Evolutionary conservation across 2,329 filamentous ascomycete species (phyloP), one percentile per base, ranked within the genome.

Genomic region (Teratosphaeriaceae sp.): DNA sequence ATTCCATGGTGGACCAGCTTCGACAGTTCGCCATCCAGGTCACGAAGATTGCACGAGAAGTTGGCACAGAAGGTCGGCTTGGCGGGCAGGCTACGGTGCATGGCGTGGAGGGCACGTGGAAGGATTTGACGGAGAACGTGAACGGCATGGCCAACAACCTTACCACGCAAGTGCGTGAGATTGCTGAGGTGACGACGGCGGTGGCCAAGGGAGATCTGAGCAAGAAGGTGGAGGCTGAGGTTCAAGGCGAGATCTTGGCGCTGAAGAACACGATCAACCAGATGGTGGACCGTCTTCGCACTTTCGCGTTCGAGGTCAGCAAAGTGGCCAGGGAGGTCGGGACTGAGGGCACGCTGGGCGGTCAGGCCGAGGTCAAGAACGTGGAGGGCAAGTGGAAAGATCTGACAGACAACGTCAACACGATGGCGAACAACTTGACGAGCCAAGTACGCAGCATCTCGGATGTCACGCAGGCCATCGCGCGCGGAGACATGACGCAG

Each of bases 401-500:
- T 54, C 63, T 82, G 39, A 82, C 78, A 30, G 77, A 80, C 65
- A 81, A 82, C 51, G 78, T 82, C 63, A 82, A 82, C 65, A 80
- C 76, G 44, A 81, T 81, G 78, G 78, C 78, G 34, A 74, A 77
- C 54, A 82, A 82, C 59, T 62, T 82, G 55, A 82, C 78, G 5
- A 61, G 67, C 38, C 73, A 87, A 69, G 88, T 95, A 55, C 81
- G 88, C 65, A 87, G 86, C 69, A 95, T 95, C 46, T 96, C 89
- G 1, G 85, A 88, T 44, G 89, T 95, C 59, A 95, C 88, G 1
- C 88, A 95, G 65, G 88, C 89, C 52, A 95, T 95, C 65, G 89
- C 89, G 52, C 88, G 92, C 61, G 90, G 90, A 60, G 88, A 96
- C 67, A 88, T 97, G 79, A 94, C 85, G 65, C 85, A 89, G 65